Evolutionary conservation across 176 grass and related monocot species (phyloP).

Genomic region (Dactylis glomerata): DNA sequence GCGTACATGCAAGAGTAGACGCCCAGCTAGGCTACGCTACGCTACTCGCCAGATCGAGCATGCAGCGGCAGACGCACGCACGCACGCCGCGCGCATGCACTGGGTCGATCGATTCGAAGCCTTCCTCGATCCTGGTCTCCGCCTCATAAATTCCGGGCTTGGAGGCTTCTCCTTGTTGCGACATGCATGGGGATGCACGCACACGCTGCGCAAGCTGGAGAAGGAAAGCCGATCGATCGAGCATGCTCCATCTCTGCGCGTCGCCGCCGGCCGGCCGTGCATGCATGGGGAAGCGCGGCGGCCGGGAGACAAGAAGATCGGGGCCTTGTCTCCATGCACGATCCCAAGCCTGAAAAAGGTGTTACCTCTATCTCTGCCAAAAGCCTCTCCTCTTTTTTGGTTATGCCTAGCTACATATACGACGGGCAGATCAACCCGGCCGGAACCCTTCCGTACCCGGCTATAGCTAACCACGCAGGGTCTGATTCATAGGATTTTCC

Average conservation of each 20-base stretch:
- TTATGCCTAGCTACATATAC: not conserved
- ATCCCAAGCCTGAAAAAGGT: slow-evolving; percentile 21
- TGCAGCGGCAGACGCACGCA: not conserved
- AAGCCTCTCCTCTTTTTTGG: not conserved
- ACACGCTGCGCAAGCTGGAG: not conserved
- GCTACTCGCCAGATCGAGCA: no score
- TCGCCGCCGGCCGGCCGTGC: not conserved
- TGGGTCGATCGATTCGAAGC: not conserved
- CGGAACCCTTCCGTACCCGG: not conserved
- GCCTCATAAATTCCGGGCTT: slow-evolving; percentile 48
- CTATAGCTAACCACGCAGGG: no score
- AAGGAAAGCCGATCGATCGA: not conserved
- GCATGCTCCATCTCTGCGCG: not conserved
- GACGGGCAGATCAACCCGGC: not conserved
- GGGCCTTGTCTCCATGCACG: slow-evolving; percentile 48
- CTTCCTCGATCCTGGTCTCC: slow-evolving; percentile 5
- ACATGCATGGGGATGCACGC: slow-evolving; percentile 15
- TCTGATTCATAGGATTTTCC: no score
- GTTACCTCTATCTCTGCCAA: not conserved
- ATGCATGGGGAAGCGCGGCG: slow-evolving; percentile 45
- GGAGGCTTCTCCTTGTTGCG: slow-evolving; percentile 73
- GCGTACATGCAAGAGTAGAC: not conserved
- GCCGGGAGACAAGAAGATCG: slow-evolving; percentile 57
- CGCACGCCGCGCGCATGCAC: slow-evolving; percentile 29
- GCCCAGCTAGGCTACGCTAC: not conserved